phyloP scores from a whole-genome alignment of 2,329 filamentous ascomycete genomes.

The Talaromyces verruculosus region DNA sequence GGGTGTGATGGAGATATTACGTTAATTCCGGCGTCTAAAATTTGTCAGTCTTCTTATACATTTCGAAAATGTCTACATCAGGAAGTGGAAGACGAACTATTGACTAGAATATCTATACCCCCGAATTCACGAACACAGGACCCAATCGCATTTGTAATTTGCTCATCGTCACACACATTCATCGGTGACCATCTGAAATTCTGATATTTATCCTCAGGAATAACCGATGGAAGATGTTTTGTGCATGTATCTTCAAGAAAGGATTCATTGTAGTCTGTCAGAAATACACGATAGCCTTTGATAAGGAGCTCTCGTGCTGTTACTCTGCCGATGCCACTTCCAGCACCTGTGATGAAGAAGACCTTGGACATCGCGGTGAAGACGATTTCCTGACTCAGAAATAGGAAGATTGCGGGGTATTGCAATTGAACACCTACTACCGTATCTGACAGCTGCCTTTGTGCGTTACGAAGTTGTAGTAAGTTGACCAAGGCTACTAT shows the following conservation, averaged over 20 bases:
- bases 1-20: neutral
- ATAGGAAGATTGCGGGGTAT: too few relatives aligned
- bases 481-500: neutral
- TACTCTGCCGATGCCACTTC: neutral
- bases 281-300: neutral
- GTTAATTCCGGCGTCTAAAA: neutral
- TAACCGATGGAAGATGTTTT: neutral
- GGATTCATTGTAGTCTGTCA: neutral
- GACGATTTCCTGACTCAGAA: too few relatives aligned
- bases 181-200: neutral
- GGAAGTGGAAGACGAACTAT: neutral
- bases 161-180: neutral
- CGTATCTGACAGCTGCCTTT: neutral
- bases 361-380: neutral
- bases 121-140: neutral
- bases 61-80: neutral
- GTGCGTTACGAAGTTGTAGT: neutral
- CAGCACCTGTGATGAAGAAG: conserved; percentile 6
- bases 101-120: neutral
- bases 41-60: neutral
- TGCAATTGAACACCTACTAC: neutral
- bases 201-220: neutral
- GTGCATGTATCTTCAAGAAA: conserved; percentile 8
- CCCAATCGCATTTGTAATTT: neutral
- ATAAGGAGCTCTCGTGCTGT: neutral